Base-by-base conservation (phyloP, 805 yeast genomes). In the Candida chauliodis region DNA sequence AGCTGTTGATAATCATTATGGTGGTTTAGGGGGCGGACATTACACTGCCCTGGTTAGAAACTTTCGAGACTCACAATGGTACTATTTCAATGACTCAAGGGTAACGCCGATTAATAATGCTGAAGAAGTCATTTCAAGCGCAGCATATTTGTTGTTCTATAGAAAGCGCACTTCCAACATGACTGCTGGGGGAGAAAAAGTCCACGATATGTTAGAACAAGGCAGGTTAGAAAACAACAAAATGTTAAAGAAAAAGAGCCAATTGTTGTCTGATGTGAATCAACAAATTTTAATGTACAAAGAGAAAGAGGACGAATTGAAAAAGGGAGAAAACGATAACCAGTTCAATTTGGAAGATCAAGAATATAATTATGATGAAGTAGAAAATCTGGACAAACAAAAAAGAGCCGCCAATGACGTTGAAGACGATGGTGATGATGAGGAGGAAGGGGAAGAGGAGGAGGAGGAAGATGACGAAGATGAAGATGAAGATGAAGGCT, bases 21-120 rank as follows among this genome's bases (percentile, higher is more conserved):
- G 98, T 36, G 96, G 97, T 0, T 67, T 91, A 14, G 97, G 98
- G 0, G 98, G 98, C 4, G 98, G 99, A 2, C 98, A 93, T 65
- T 91, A 93, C 59, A 93, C 99, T 1, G 85, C 98, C 0, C 83
- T 79, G 52, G 96, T 77, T 0, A 84, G 82, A 56, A 90, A 90
- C 53, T 81, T 78, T 57, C 69, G 78, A 30, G 95, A 86, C 52
- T 65, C 65, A 15, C 70, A 78, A 41, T 93, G 98, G 98, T 88
- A 89, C 55, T 84, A 89, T 55, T 91, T 74, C 57, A 90, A 91
- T 55, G 99, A 91, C 56, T 79, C 95, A 2, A 62, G 83, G 22
- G 96, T 89, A 1, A 60, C 78, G 0, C 66, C 66, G 14, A 52
- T 69, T 6, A 71, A 79, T 0, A 71, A 75, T 35, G 84, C 95